These are phyloP conservation scores for Phalaenopsis hybrid DNA, from an alignment of 116 monocot species.

Conservation along the genomic window DNA sequence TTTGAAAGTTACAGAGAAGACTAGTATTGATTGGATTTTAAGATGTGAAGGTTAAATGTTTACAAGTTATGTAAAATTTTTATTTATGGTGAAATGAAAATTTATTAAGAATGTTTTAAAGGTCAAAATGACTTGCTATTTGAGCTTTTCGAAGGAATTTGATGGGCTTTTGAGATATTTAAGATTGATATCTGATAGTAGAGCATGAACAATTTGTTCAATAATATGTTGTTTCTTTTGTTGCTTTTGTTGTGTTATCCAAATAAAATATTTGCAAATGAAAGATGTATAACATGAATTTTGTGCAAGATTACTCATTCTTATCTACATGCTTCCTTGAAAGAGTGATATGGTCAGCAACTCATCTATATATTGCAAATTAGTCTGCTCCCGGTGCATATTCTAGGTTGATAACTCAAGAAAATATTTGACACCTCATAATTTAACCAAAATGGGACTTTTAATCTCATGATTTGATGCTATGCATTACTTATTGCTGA, in stretches of 20 bases:
- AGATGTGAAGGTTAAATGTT: not conserved
- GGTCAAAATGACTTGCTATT: slow-evolving; percentile 22
- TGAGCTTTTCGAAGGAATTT: slow-evolving; percentile 3
- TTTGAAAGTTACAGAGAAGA: slow-evolving; percentile 12
- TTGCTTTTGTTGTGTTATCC: not conserved
- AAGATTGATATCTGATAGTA: too few species aligned
- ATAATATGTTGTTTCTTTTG: not conserved
- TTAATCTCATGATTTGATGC: slow-evolving; percentile 6
- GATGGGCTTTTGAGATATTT: not conserved
- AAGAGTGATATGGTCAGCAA: not conserved
- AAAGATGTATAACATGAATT: not conserved
- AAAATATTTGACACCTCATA: slow-evolving; percentile 28
- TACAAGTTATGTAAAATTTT: slow-evolving; percentile 13
- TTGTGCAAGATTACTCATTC: slow-evolving; percentile 9
- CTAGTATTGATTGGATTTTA: slow-evolving; percentile 1
- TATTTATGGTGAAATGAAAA: slow-evolving; percentile 8
- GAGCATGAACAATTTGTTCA: not conserved
- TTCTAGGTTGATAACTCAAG: not conserved
- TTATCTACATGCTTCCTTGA: not conserved
- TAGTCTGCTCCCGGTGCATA: slow-evolving; percentile 1
- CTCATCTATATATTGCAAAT: slow-evolving; percentile 1
- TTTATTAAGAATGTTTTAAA: slow-evolving; percentile 10
- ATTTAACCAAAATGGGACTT: slow-evolving; percentile 12
- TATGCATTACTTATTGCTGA: too few species aligned
- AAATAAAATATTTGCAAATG: slow-evolving; percentile 6